These are phyloP conservation scores for Quercus wislizeni DNA, from an alignment of 306 rosid genomes.

Conservation along the genomic window DNA sequence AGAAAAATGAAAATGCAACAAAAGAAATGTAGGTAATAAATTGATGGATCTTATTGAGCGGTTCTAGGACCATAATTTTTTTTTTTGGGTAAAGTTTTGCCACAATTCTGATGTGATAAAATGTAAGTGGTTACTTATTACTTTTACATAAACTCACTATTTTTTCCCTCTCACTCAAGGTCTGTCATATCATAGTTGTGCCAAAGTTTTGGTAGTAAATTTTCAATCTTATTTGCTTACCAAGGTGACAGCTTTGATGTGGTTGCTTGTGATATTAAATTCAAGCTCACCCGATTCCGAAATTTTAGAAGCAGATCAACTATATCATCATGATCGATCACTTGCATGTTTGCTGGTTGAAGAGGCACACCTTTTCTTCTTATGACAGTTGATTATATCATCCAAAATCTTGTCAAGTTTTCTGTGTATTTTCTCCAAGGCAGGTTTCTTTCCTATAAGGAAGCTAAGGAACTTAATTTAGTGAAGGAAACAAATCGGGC, in stretches of 20 bases:
- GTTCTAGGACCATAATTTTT: too few relatives aligned
- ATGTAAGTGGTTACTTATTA: too few relatives aligned
- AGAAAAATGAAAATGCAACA: too few relatives aligned
- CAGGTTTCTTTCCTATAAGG: background rate
- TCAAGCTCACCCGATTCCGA: background rate
- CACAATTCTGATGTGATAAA: too few relatives aligned
- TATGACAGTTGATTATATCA: background rate
- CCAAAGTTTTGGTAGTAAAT: too few relatives aligned
- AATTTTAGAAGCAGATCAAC: slow-evolving; percentile 1
- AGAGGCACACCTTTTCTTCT: background rate
- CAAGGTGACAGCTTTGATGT: slow-evolving; percentile 4
- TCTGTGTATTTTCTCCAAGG: background rate
- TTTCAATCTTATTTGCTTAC: background rate
- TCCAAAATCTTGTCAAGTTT: slow-evolving; percentile 8
- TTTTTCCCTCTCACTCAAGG: too few relatives aligned
- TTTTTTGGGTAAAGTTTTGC: too few relatives aligned
- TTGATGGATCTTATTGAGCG: background rate
- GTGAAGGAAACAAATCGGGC: background rate
- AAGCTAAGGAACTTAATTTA: background rate
- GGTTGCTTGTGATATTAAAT: background rate
- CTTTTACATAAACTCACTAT: too few relatives aligned
- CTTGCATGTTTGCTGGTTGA: background rate
- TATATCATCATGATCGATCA: background rate
- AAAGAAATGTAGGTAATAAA: background rate
- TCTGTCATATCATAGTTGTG: too few relatives aligned